Base-by-base conservation (phyloP, 192 early-diverging fungal genomes). In the Chytriomyces sp. region DNA sequence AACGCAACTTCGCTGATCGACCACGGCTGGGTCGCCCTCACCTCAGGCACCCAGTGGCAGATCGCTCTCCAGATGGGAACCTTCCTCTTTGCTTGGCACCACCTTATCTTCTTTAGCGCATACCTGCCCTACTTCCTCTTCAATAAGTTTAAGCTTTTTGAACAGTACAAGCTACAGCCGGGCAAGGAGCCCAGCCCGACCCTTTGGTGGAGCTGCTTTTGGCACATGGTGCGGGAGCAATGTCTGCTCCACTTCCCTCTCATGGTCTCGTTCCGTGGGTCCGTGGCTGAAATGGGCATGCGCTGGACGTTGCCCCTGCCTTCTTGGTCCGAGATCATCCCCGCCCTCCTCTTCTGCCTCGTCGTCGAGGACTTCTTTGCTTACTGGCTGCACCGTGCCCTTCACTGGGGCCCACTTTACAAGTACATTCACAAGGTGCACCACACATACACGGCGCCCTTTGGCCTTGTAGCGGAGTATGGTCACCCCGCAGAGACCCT, bases 371-470 rank as follows among this genome's bases (percentile, higher is more conserved):
- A 97, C 72, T 84, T 89, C 28, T 93, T 85, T 76, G 92, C 93
- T 68, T 97, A 95, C 87, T 93, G 86, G 84, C 80, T 87, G 25
- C 95, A 97, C 82, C 89, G 94, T 33, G 77, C 85, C 52, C 84
- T 97, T 59, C 95, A 97, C 84, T 91, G n/a, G n/a, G n/a, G n/a
- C n/a, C n/a, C n/a, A n/a, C n/a, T n/a, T n/a, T n/a, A n/a, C n/a
- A n/a, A n/a, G 89, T 75, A 85, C 62, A 90, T 97, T 64, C 95
- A 97, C 88, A 97, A 97, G 82, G 78, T 90, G 14, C 94, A 97
- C 80, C 95, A 97, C 81, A 88, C 92, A 75, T 95, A 89, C 80
- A 84, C 91, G n/a, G 89, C 93, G 39, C 92, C 93, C 41, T 91
- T 97, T 55, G 94, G 93, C 19, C 76, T 93, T 66, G 82, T 90